A percentile compares a stretch with the other conserved stretches of the same genome.
Conservation (phyloP, 352 stramenopile genomes). For the Pythium brassicae region DNA sequence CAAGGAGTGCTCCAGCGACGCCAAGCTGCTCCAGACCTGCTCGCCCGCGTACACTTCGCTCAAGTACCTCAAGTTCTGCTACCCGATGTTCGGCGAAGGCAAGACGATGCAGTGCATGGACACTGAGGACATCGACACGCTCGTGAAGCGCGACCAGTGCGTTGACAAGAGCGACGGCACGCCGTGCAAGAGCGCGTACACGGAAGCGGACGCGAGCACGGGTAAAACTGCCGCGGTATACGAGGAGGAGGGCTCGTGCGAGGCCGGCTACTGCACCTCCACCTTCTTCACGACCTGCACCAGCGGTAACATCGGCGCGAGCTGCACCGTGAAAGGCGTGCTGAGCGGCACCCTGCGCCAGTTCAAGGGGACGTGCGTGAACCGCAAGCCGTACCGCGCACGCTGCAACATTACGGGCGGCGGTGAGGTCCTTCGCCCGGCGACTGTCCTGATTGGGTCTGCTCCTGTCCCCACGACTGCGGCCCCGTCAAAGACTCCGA, state of each 20-base stretch:
- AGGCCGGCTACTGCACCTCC: not conserved
- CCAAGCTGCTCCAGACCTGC: conserved; percentile 1
- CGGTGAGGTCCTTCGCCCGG: not conserved
- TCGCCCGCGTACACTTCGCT: not conserved
- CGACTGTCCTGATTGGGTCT: not conserved
- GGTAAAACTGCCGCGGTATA: not conserved
- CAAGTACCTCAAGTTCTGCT: conserved; percentile 3
- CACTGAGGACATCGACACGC: not conserved
- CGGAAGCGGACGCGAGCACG: not conserved
- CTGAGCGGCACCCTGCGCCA: not conserved
- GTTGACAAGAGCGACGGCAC: conserved; percentile 1
- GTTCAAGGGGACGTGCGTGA: not conserved
- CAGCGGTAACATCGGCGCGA: too few relatives aligned
- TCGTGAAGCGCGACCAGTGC: not conserved
- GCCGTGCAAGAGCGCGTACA: not conserved
- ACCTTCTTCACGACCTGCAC: not conserved
- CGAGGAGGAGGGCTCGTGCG: conserved; percentile 1
- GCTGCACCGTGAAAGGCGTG: not conserved
- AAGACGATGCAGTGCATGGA: conserved; percentile 3
- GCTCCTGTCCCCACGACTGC: not conserved
- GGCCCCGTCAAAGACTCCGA: not conserved
- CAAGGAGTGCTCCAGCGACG: not conserved
- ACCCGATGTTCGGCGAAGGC: not conserved
- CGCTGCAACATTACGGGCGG: not conserved
- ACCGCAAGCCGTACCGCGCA: not conserved